phyloP scores from a whole-genome alignment of 805 yeast genomes.

The Candida nitratophila region DNA sequence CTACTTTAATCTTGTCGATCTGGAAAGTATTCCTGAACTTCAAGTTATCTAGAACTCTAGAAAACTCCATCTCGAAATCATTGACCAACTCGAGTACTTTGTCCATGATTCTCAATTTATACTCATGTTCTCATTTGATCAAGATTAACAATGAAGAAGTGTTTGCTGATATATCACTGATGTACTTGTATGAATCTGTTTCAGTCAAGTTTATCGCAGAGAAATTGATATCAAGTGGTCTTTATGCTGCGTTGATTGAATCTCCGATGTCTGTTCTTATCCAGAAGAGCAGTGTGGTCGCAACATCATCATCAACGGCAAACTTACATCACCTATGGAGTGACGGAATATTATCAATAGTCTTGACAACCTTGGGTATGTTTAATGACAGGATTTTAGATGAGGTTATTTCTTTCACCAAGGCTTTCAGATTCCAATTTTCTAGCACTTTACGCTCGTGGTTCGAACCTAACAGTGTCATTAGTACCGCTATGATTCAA shows the following conservation, averaged over 20 bases:
- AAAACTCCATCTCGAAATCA: conserved; percentile 41
- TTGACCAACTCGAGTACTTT: conserved; percentile 55
- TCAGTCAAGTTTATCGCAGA: conserved; percentile 58
- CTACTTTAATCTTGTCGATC: conserved; percentile 56
- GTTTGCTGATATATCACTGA: conserved; percentile 65
- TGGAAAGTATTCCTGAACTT: conserved; percentile 49
- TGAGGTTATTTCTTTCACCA: conserved; percentile 56
- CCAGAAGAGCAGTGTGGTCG: conserved; percentile 55
- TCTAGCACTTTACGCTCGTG: conserved; percentile 58
- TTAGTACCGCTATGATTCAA: conserved; percentile 42
- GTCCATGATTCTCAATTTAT: conserved; percentile 54
- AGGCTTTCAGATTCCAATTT: conserved; percentile 60
- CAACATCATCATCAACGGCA: conserved; percentile 40
- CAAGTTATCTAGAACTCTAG: conserved; percentile 40
- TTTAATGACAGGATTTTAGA: conserved; percentile 60
- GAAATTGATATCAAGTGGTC: conserved; percentile 53
- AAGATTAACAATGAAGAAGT: conserved; percentile 57
- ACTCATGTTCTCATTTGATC: conserved; percentile 58
- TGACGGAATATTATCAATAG: conserved; percentile 69
- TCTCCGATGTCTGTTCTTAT: conserved; percentile 64
- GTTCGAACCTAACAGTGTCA: conserved; percentile 42
- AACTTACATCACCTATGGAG: conserved; percentile 72
- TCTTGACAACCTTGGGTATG: conserved; percentile 49
- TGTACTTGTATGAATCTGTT: conserved; percentile 63
- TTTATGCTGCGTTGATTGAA: conserved; percentile 62